phyloP scores from a whole-genome alignment of 1,284 basidiomycete species.

The Cutaneotrichosporon cyanovorans region DNA sequence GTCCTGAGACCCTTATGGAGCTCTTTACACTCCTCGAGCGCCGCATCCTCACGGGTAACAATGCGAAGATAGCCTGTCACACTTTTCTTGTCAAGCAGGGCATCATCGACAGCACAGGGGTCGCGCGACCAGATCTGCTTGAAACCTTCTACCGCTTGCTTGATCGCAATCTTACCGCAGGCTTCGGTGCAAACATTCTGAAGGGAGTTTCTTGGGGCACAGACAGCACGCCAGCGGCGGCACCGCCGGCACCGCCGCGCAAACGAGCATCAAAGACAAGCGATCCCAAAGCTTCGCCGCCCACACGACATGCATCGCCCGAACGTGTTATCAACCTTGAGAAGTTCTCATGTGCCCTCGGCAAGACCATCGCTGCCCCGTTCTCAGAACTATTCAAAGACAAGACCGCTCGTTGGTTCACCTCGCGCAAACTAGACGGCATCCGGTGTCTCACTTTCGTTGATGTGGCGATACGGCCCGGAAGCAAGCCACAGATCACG shows the following conservation, averaged over 20 bases:
- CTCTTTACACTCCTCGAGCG: constrained; percentile 20
- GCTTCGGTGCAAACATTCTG: constrained; percentile 29
- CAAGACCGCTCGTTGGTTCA: constrained; percentile 25
- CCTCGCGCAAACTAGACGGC: constrained; percentile 43
- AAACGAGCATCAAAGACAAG: too few species aligned
- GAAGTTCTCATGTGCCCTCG: constrained; percentile 30
- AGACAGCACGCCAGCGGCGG: too few species aligned
- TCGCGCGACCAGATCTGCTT: background rate
- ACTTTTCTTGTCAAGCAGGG: constrained; percentile 4
- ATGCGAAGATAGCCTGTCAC: constrained; percentile 12
- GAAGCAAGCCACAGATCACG: constrained; percentile 4
- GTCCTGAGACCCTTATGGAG: constrained; percentile 6
- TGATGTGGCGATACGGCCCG: constrained; percentile 25
- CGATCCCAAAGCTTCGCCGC: too few species aligned
- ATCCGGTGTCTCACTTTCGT: constrained; percentile 34
- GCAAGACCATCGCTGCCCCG: constrained; percentile 25
- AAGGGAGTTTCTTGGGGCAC: constrained; percentile 21
- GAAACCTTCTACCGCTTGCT: constrained; percentile 28
- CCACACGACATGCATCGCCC: too few species aligned
- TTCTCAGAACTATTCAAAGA: constrained; percentile 19
- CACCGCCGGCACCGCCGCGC: too few species aligned
- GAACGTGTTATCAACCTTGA: background rate
- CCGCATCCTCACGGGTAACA: constrained; percentile 18
- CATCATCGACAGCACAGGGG: background rate
- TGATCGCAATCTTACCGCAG: constrained; percentile 34